These are phyloP conservation scores for Pestalotiopsis sp. DNA, from an alignment of 2,329 filamentous ascomycete species.

Conservation along the genomic window DNA sequence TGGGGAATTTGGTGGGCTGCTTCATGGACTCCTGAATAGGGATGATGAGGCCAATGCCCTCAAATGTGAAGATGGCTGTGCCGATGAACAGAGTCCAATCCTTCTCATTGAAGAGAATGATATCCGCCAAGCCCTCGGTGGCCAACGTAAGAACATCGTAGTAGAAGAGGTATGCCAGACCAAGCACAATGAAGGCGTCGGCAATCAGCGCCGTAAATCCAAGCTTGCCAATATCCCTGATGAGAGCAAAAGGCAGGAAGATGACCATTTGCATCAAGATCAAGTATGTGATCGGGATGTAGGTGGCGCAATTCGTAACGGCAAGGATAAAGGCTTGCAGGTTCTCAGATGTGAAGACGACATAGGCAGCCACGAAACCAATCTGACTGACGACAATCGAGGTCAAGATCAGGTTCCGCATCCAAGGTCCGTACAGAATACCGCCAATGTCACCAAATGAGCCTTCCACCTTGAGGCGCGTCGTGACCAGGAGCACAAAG, in stretches of 20 bases:
- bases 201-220: slow-evolving; percentile 93
- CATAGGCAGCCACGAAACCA: slow-evolving; percentile 93
- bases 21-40: slow-evolving; percentile 98
- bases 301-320: slow-evolving; percentile 82
- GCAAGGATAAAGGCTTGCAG: slow-evolving; percentile 92
- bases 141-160: slow-evolving; percentile 88
- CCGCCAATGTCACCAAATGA: slow-evolving; percentile 98
- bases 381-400: slow-evolving; percentile 96
- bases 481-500: slow-evolving; percentile 90
- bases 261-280: slow-evolving; percentile 95
- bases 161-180: slow-evolving; percentile 92
- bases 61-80: slow-evolving; percentile 98
- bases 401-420: slow-evolving; percentile 82
- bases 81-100: slow-evolving; percentile 98
- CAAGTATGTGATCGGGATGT: slow-evolving; percentile 85
- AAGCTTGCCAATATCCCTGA: slow-evolving; percentile 96
- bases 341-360: slow-evolving; percentile 95
- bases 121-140: slow-evolving; percentile 77
- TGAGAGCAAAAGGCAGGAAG: slow-evolving; percentile 90
- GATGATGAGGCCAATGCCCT: slow-evolving; percentile 96
- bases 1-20: slow-evolving; percentile 85
- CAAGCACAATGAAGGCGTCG: slow-evolving; percentile 91
- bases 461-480: slow-evolving; percentile 82
- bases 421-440: slow-evolving; percentile 85
- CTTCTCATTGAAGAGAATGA: slow-evolving; percentile 84